Evolutionary conservation across 768 basidiomycete species (phyloP).

Genomic region (Strobilomyces echinocephalus): DNA sequence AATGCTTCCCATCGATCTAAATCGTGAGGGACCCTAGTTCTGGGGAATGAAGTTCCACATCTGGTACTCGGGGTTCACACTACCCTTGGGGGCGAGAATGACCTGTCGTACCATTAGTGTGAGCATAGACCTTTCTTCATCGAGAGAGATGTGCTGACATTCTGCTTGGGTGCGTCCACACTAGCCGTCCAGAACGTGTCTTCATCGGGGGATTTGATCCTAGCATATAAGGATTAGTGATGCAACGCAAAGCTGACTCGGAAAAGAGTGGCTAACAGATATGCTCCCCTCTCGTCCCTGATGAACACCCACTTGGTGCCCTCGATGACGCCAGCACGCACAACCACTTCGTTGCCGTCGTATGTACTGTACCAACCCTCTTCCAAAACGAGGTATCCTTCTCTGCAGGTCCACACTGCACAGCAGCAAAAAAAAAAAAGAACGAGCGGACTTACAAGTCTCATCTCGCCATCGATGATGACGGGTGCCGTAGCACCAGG

Average conservation of each 20-base stretch:
- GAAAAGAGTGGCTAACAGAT: not conserved
- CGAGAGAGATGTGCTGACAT: not conserved
- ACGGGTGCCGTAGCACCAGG: not conserved
- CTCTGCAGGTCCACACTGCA: not conserved
- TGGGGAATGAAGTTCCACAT: not conserved
- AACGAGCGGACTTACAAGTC: not conserved
- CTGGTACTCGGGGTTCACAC: not conserved
- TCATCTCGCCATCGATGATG: not conserved
- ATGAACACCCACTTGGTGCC: not conserved
- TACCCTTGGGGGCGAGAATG: not conserved
- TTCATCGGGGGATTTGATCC: not conserved
- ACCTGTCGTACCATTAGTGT: not conserved
- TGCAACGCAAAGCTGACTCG: not conserved
- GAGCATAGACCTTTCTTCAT: not conserved
- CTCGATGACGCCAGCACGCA: not conserved
- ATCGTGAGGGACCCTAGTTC: not conserved
- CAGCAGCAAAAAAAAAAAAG: not conserved
- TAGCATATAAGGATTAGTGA: not conserved
- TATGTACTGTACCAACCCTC: not conserved
- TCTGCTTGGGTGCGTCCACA: not conserved
- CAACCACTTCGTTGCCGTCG: not conserved
- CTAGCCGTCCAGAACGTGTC: not conserved
- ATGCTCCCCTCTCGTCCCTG: not conserved
- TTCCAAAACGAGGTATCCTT: not conserved
- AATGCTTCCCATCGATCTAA: not conserved